Conservation (phyloP, 2,329 filamentous ascomycete genomes). For the Colletotrichum limetticola region DNA sequence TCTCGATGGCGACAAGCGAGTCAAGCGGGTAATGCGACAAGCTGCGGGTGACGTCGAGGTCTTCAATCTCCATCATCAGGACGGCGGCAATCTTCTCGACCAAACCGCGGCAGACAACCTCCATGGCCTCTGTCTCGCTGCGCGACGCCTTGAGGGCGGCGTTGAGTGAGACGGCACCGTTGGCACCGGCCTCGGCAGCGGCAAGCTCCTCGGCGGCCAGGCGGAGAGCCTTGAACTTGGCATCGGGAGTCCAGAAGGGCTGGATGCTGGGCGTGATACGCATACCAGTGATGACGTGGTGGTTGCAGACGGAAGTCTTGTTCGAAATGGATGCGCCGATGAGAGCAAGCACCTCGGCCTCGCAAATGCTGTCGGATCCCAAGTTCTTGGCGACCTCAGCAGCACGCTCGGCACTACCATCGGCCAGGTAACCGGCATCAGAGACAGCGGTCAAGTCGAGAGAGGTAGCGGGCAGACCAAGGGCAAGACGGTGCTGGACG, state of each 20-base stretch:
- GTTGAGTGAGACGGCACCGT: constrained; percentile 50
- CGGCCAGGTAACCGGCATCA: constrained; percentile 61
- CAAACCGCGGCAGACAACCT: constrained; percentile 56
- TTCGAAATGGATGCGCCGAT: constrained; percentile 62
- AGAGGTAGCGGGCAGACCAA: constrained; percentile 55
- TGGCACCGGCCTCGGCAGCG: constrained; percentile 45
- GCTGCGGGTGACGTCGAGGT: constrained; percentile 55
- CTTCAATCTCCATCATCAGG: constrained; percentile 60
- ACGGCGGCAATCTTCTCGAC: constrained; percentile 59
- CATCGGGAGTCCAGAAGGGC: constrained; percentile 65
- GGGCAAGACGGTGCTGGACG: constrained; percentile 51
- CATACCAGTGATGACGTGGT: constrained; percentile 65
- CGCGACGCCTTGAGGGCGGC: constrained; percentile 54
- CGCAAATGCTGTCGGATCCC: constrained; percentile 59
- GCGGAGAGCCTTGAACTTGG: constrained; percentile 63
- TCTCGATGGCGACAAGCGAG: constrained; percentile 60
- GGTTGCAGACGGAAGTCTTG: constrained; percentile 52
- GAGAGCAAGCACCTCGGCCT: constrained; percentile 65
- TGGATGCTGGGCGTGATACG: constrained; percentile 56
- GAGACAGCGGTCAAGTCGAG: constrained; percentile 65
- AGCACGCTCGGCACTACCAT: constrained; percentile 53
- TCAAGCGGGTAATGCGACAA: constrained; percentile 56
- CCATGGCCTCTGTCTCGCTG: constrained; percentile 56
- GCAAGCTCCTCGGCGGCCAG: constrained; percentile 51
- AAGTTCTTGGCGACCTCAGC: constrained; percentile 61